These are phyloP conservation scores for Rhodotorula diobovata DNA, from an alignment of 768 basidiomycete species.

Conservation along the genomic window DNA sequence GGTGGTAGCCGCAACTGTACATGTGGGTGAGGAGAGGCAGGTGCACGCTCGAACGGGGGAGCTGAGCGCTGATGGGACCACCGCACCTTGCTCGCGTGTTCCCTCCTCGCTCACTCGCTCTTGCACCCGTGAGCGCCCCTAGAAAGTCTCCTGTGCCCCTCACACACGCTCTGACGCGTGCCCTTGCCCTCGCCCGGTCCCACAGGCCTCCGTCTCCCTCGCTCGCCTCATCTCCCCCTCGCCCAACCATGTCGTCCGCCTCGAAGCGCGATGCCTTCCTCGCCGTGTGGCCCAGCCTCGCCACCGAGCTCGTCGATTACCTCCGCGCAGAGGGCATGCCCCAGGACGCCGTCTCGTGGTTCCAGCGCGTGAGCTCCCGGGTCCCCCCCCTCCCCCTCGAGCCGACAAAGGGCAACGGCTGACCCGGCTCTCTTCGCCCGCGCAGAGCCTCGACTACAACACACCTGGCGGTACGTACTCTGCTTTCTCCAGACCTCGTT, in stretches of 20 bases:
- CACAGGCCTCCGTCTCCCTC: background rate
- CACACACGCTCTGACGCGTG: background rate
- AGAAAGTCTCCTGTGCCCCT: background rate
- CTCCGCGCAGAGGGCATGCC: slow-evolving; percentile 73
- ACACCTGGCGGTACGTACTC: slow-evolving; percentile 65
- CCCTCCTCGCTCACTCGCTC: background rate
- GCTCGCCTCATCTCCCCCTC: background rate
- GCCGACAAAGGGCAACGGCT: background rate
- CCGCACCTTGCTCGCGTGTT: too few relatives aligned
- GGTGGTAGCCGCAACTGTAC: too few relatives aligned
- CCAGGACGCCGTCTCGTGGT: slow-evolving; percentile 78
- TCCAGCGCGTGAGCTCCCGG: slow-evolving; percentile 61
- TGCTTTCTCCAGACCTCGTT: too few relatives aligned
- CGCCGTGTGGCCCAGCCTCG: slow-evolving; percentile 64
- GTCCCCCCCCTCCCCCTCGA: background rate
- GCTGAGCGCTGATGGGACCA: background rate
- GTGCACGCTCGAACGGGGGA: too few relatives aligned
- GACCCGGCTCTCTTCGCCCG: background rate
- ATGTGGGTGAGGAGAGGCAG: too few relatives aligned
- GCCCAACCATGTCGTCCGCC: slow-evolving; percentile 13
- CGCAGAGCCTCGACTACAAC: slow-evolving; percentile 81
- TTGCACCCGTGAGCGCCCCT: background rate
- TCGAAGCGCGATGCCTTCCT: slow-evolving; percentile 55
- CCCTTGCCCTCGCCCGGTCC: background rate
- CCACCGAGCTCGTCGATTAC: slow-evolving; percentile 70